A percentile compares a stretch with the other conserved stretches of the same genome.
These are phyloP conservation scores for Solanum gracilifrons DNA, from an alignment of 257 asterid species.

Conservation along the genomic window DNA sequence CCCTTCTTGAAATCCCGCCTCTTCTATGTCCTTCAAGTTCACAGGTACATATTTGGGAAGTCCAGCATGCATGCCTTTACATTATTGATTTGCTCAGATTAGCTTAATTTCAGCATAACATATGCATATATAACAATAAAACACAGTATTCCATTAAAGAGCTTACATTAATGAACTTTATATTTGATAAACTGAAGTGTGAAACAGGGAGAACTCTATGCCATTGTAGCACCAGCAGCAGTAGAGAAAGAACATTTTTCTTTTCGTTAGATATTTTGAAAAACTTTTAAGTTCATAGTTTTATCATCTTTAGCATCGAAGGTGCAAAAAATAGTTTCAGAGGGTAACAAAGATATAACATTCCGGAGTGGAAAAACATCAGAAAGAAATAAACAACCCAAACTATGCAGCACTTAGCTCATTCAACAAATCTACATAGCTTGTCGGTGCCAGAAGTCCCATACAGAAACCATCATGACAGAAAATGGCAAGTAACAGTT, in stretches of 20 bases:
- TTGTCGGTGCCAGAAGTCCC: neutral
- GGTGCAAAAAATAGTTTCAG: neutral
- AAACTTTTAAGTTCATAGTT: neutral
- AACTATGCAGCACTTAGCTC: neutral
- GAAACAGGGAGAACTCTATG: neutral
- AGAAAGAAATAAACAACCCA: neutral
- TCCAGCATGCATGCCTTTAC: slow-evolving; percentile 87
- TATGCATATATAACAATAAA: neutral
- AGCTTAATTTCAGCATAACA: neutral
- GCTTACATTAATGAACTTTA: neutral
- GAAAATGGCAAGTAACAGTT: neutral
- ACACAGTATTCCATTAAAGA: neutral
- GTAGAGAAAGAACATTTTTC: neutral
- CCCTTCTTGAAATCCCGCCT: slow-evolving; percentile 80
- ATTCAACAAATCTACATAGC: neutral
- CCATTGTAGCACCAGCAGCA: neutral
- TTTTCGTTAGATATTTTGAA: neutral
- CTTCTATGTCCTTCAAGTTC: slow-evolving; percentile 73
- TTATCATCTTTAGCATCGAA: neutral
- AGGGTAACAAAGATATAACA: neutral
- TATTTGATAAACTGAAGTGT: neutral
- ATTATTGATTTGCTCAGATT: neutral
- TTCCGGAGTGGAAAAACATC: neutral
- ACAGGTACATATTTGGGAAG: slow-evolving; percentile 79
- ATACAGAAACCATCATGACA: neutral